Evolutionary conservation across 129 eudicot species (phyloP).

Genomic region (Artemisia annua): DNA sequence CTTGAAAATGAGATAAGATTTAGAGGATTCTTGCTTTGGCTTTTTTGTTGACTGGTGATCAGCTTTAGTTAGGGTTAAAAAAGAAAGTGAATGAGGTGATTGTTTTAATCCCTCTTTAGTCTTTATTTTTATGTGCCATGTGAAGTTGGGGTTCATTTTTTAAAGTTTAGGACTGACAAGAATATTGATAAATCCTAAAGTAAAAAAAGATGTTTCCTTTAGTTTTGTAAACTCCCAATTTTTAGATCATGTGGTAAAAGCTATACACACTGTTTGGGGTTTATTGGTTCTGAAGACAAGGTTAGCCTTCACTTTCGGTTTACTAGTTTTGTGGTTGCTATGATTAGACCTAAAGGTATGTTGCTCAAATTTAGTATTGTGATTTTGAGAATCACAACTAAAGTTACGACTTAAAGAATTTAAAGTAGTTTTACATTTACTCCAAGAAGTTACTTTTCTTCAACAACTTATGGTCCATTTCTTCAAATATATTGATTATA

Average conservation of each 20-base stretch:
- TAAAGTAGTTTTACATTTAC: no score
- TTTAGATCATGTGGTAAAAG: not conserved
- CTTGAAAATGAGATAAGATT: constrained; percentile 21
- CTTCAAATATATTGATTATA: no score
- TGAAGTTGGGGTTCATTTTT: constrained; percentile 8
- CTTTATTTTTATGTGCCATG: constrained; percentile 22
- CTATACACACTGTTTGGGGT: not conserved
- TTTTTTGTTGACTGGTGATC: constrained; percentile 33
- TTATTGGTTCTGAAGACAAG: not conserved
- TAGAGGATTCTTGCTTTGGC: constrained; percentile 25
- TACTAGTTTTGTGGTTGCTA: not conserved
- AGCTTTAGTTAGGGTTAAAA: constrained; percentile 32
- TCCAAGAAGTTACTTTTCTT: no score
- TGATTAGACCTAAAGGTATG: not conserved
- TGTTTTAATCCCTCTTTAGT: constrained; percentile 14
- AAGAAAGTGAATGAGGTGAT: constrained; percentile 20
- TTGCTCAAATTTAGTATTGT: no score
- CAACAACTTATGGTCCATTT: no score
- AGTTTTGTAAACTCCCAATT: not conserved
- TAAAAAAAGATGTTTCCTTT: not conserved
- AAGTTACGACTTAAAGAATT: no score
- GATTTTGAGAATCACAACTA: no score
- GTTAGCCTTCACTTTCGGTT: not conserved
- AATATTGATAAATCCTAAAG: not conserved
- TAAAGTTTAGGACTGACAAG: constrained; percentile 14